Evolutionary conservation across 1,139 yeast genomes (phyloP).

Genomic region (Protomyces gravidus): DNA sequence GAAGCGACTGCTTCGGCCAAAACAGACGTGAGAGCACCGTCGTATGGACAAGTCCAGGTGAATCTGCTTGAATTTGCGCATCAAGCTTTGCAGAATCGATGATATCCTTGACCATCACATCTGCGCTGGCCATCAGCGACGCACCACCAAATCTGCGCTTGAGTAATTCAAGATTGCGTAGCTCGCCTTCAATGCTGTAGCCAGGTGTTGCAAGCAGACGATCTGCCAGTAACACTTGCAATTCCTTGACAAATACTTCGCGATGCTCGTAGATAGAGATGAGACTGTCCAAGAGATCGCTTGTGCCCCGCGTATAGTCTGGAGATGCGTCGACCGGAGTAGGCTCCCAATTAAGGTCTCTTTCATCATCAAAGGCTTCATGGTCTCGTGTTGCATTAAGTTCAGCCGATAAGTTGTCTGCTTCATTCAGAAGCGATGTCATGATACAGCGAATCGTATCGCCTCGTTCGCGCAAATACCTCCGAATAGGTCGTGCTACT

Average conservation of each 20-base stretch:
- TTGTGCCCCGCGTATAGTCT: conserved; percentile 56
- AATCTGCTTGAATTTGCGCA: conserved; percentile 4
- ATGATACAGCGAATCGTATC: conserved; percentile 72
- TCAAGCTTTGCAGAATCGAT: conserved; percentile 39
- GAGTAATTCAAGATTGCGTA: conserved; percentile 50
- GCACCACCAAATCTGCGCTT: conserved; percentile 63
- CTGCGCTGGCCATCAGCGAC: conserved; percentile 58
- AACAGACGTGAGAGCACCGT: conserved; percentile 21
- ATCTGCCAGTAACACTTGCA: conserved; percentile 61
- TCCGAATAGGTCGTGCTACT: conserved; percentile 68
- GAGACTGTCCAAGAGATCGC: conserved; percentile 65
- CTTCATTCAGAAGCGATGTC: conserved; percentile 61
- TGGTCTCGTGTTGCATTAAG: conserved; percentile 39
- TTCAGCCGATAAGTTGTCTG: conserved; percentile 47
- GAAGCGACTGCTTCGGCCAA: conserved; percentile 2
- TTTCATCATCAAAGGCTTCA: conserved; percentile 42
- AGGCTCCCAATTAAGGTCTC: conserved; percentile 68
- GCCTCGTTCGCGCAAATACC: conserved; percentile 61
- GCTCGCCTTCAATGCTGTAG: conserved; percentile 45
- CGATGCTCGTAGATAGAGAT: conserved; percentile 74
- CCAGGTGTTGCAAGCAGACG: conserved; percentile 52
- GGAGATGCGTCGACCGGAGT: conserved; percentile 92
- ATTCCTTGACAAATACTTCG: conserved; percentile 67
- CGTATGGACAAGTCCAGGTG: conserved; percentile 9
- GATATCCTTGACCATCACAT: conserved; percentile 81